Base-by-base conservation (phyloP, 306 rosid species). In the Sicyos edulis region DNA sequence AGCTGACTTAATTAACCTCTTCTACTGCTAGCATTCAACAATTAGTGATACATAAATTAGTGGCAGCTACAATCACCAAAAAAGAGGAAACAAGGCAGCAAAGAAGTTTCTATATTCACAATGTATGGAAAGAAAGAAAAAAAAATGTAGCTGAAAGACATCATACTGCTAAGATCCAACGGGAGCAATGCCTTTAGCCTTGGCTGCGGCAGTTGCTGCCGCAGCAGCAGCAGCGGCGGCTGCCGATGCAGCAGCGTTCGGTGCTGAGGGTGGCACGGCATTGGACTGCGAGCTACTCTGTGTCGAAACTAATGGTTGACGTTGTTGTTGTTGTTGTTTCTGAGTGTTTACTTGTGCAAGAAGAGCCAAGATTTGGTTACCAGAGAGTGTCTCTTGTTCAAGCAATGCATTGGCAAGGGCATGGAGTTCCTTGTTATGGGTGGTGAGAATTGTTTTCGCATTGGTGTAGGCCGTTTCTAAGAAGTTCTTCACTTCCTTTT, bases 361-460 rank as follows among this genome's bases (percentile, higher is more conserved):
- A 72, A 89, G 64, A 10, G 84, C 54, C 82, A 75, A 82, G 57
- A 92, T 92, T 82, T 89, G 95, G 77, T 24, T 86, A 59, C 97
- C 96, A 0, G 96, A 55, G 4, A 92, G 96, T 0, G 97, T 92
- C 78, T 92, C 97, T 0, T 83, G 77, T 78, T 89, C 90, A 17
- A 92, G 76, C 74, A 92, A 78, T 51, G 96, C 96, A 81, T 86
- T 78, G n/a, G 97, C 97, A 19, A 92, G 95, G 42, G 90, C 89
- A 15, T 90, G 87, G 70, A 84, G 93, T 84, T 90, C 98, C 84
- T 88, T 87, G 71, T 76, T 56, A 67, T 85, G 89, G 55, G 90
- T 81, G 56, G 89, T 90, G 44, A 92, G 88, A 59, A 92, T 92
- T 78, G 87, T 79, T 81, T 85, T 92, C 4, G 98, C 98, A 68